Conservation (phyloP, 2,329 filamentous ascomycete genomes). For the Colletotrichum tamarilloi region DNA sequence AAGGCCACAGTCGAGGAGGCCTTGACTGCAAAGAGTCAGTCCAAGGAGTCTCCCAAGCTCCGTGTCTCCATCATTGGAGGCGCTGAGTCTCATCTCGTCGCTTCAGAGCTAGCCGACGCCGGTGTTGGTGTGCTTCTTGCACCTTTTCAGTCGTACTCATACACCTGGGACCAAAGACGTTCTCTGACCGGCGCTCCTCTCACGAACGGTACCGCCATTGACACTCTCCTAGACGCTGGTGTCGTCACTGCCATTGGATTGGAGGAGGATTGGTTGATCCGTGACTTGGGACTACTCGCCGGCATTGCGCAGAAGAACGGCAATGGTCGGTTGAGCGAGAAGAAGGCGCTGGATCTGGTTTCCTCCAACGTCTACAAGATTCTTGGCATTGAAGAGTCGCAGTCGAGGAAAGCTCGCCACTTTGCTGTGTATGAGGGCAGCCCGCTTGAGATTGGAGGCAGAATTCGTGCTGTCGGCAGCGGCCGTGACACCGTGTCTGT, state of each 20-base stretch:
- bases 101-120: conserved; percentile 66
- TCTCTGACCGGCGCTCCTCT: conserved; percentile 73
- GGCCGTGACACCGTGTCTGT: conserved; percentile 50
- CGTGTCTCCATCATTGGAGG: conserved; percentile 70
- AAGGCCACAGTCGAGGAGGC: conserved; percentile 66
- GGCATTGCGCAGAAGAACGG: conserved; percentile 70
- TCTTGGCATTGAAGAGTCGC: conserved; percentile 57
- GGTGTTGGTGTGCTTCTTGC: conserved; percentile 69
- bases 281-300: conserved; percentile 69
- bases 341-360: conserved; percentile 67
- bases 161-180: conserved; percentile 70
- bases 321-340: conserved; percentile 63
- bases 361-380: conserved; percentile 68
- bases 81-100: conserved; percentile 71
- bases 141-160: conserved; percentile 66
- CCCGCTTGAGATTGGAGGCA: conserved; percentile 68
- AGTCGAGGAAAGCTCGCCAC: conserved; percentile 48
- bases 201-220: conserved; percentile 72
- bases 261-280: conserved; percentile 70
- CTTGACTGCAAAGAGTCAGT: conserved; percentile 38
- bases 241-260: conserved; percentile 69
- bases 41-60: conserved; percentile 46
- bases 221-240: conserved; percentile 67
- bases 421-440: conserved; percentile 74
- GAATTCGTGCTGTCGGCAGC: conserved; percentile 64